Base-by-base conservation (phyloP, 768 basidiomycete species). In the Psilocybe cubensis region DNA sequence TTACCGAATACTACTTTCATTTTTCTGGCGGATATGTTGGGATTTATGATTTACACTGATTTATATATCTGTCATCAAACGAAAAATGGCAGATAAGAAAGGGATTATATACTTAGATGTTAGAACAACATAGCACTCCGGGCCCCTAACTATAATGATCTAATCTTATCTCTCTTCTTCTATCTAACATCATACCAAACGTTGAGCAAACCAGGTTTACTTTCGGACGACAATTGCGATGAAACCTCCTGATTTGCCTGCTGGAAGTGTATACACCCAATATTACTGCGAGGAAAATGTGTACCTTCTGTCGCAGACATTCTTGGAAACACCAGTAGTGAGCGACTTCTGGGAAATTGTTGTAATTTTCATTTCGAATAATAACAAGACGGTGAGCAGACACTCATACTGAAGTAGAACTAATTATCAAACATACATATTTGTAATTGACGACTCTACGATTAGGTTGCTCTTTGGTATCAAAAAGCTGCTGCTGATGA, bases 211-310 rank as follows among this genome's bases (percentile, higher is more conserved):
- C n/a, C n/a, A n/a, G 5, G 10, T 24, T 25, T 43, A 4, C 17
- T 8, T n/a, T 11, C 20, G 17, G 9, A 44, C 20, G 24, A n/a
- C n/a, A 46, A 31, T 28, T 53, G 54, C 29, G 41, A 62, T 62
- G 60, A 50, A 43, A n/a, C 73, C 72, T 24, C 76, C 74, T 43
- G 35, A 62, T 12, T 53, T 80, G n/a, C 80, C 81, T 10, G 55
- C 63, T 29, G 64, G 75, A 54, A 68, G 68, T 57, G 57, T 74
- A 25, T 89, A 89, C 69, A 89, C 87, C 1, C 74, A 73, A 3
- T 81, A 74, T 63, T 91, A 84, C 57, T 91, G 88, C 70, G 89
- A 91, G 74, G 89, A 91, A 68, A 90, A 91, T 66, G 71, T 89
- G 29, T 90, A 88, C 60, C 70, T 86, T 40, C 76, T 91, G 1